Evolutionary conservation across 176 grass and related monocot species (phyloP).

Genomic region (Musa schizocarpa): DNA sequence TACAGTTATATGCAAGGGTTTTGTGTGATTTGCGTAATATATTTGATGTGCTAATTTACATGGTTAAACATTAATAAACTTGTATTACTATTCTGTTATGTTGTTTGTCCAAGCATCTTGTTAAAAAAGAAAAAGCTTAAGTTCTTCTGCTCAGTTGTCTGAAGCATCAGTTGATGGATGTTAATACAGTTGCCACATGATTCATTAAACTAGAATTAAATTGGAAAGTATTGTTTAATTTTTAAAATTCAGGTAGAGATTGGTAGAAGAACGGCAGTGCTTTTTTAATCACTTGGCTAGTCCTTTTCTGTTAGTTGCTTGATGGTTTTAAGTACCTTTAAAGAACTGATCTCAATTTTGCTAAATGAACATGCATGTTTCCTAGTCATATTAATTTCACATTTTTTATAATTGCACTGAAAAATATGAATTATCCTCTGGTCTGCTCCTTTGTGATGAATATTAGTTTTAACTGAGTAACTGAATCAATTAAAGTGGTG

Average conservation of each 20-base stretch:
- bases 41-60: background rate
- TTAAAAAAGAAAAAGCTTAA: background rate
- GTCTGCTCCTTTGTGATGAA: too few relatives aligned
- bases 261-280: too few relatives aligned
- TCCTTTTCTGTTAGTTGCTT: too few relatives aligned
- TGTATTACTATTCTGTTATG: background rate
- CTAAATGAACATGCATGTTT: too few relatives aligned
- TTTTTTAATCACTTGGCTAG: too few relatives aligned
- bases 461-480: background rate
- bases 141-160: background rate
- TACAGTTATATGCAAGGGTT: background rate
- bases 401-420: too few relatives aligned
- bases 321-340: too few relatives aligned
- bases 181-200: background rate
- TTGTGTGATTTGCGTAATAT: background rate
- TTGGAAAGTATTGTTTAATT: background rate
- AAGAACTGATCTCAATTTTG: too few relatives aligned
- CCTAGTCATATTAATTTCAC: too few relatives aligned
- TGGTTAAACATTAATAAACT: background rate
- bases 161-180: background rate
- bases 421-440: too few relatives aligned
- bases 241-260: too few relatives aligned
- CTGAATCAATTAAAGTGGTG: background rate
- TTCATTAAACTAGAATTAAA: background rate
- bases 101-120: background rate